Percentiles rank a stretch among this genome's conserved stretches.
These are phyloP conservation scores for Aristolochia fimbriata DNA, from an alignment of 164 flowering plant species.

Conservation along the genomic window DNA sequence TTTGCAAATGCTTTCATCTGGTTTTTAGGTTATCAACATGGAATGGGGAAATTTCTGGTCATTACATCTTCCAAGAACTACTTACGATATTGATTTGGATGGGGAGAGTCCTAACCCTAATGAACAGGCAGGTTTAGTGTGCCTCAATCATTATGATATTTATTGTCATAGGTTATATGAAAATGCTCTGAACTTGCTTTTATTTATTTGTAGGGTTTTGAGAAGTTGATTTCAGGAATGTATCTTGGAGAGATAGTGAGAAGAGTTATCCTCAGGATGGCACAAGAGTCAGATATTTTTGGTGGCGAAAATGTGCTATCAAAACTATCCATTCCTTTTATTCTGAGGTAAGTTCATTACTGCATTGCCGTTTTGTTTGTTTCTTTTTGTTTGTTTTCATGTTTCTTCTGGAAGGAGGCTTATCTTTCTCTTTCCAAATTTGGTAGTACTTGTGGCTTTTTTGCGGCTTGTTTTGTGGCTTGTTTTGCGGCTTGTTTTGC, in stretches of 20 bases:
- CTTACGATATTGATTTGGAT: constrained; percentile 76
- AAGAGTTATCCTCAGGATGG: constrained; percentile 76
- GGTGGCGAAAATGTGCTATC: constrained; percentile 32
- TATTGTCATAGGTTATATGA: too few species aligned
- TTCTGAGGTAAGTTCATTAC: constrained; percentile 36
- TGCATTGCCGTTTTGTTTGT: background rate
- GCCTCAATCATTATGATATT: background rate
- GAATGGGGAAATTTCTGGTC: constrained; percentile 98
- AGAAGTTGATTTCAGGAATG: constrained; percentile 98
- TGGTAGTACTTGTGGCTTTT: too few species aligned
- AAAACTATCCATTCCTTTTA: constrained; percentile 41
- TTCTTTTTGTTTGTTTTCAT: background rate
- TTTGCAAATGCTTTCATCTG: background rate
- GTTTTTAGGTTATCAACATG: constrained; percentile 72
- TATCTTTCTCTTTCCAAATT: too few species aligned
- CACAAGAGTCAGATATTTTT: constrained; percentile 59
- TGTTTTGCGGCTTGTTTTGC: too few species aligned
- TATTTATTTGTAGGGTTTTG: constrained; percentile 66
- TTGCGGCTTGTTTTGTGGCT: too few species aligned
- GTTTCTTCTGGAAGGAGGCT: background rate
- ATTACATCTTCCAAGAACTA: constrained; percentile 83
- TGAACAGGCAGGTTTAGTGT: constrained; percentile 46
- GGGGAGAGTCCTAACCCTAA: constrained; percentile 71
- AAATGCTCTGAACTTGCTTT: background rate
- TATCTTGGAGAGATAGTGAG: constrained; percentile 92